phyloP scores from a whole-genome alignment of 176 grass and related monocot species.

The Elymus sibiricus region DNA sequence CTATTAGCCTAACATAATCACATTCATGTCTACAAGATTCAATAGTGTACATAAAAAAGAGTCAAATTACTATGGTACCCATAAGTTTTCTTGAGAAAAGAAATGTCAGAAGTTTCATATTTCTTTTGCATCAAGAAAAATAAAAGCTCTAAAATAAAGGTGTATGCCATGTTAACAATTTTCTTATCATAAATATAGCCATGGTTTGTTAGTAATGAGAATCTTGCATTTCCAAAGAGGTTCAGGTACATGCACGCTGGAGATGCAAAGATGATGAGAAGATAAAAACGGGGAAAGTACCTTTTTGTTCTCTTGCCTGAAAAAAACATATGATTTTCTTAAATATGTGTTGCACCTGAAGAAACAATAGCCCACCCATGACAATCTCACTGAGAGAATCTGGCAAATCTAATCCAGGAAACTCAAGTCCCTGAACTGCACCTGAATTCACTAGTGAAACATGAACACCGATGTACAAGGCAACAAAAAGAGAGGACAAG shows the following conservation, averaged over 20 bases:
- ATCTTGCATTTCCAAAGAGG: background rate
- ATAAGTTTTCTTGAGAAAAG: conserved; percentile 1
- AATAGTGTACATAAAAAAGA: conserved; percentile 13
- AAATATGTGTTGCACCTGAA: conserved; percentile 67
- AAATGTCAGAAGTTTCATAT: background rate
- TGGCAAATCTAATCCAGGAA: conserved; percentile 81
- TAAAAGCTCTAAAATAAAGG: background rate
- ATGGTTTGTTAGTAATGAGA: background rate
- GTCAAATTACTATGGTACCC: background rate
- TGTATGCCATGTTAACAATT: background rate
- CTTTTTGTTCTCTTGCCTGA: conserved; percentile 74
- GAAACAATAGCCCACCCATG: conserved; percentile 73
- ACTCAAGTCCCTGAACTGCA: conserved; percentile 62
- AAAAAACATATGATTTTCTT: conserved; percentile 54
- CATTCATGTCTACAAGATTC: conserved; percentile 22
- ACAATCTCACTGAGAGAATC: conserved; percentile 85
- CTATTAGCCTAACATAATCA: conserved; percentile 8
- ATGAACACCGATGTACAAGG: conserved; percentile 63
- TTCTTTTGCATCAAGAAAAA: conserved; percentile 16
- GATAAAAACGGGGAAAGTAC: conserved; percentile 24
- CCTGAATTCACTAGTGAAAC: conserved; percentile 46
- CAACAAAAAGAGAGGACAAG: conserved; percentile 64
- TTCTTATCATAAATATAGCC: background rate
- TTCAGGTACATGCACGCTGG: conserved; percentile 7
- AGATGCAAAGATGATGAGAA: background rate